Percentiles rank a stretch among this genome's conserved stretches.
Conservation (phyloP, 2,329 filamentous ascomycete genomes). For the Cladosporium sp. region DNA sequence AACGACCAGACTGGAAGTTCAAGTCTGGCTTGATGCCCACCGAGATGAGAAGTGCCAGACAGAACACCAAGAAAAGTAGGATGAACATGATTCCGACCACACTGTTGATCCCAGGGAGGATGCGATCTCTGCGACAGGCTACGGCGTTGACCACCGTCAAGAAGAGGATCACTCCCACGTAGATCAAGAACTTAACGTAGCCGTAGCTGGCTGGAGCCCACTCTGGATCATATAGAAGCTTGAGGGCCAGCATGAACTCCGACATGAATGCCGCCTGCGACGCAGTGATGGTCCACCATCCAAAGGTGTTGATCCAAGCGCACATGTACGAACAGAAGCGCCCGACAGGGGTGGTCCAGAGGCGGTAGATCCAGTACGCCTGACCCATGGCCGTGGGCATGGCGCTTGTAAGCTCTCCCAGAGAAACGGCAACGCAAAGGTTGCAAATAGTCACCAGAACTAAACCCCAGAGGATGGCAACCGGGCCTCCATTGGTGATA, state of each 20-base stretch:
- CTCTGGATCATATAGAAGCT: constrained; percentile 52
- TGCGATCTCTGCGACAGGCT: constrained; percentile 51
- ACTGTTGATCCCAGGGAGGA: constrained; percentile 57
- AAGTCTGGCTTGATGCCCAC: constrained; percentile 50
- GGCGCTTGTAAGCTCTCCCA: constrained; percentile 58
- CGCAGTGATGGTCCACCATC: constrained; percentile 59
- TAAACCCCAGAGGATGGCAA: constrained; percentile 58
- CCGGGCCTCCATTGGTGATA: constrained; percentile 55
- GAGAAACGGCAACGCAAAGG: constrained; percentile 55
- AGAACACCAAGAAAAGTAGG: constrained; percentile 54
- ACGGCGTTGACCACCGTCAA: constrained; percentile 55
- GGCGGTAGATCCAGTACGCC: constrained; percentile 56
- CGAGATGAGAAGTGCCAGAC: constrained; percentile 53
- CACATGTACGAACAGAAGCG: constrained; percentile 58
- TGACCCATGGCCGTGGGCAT: constrained; percentile 63
- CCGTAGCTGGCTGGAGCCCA: constrained; percentile 49
- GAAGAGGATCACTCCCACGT: constrained; percentile 50
- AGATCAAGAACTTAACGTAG: constrained; percentile 59
- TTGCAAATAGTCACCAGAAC: constrained; percentile 52
- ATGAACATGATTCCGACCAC: constrained; percentile 57
- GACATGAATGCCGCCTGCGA: constrained; percentile 61
- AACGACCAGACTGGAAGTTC: constrained; percentile 50
- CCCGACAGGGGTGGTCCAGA: constrained; percentile 44
- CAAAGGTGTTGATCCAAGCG: constrained; percentile 62
- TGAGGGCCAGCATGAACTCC: constrained; percentile 58